phyloP scores from a whole-genome alignment of 805 yeast genomes.

The Zygotorulaspora sp. region DNA sequence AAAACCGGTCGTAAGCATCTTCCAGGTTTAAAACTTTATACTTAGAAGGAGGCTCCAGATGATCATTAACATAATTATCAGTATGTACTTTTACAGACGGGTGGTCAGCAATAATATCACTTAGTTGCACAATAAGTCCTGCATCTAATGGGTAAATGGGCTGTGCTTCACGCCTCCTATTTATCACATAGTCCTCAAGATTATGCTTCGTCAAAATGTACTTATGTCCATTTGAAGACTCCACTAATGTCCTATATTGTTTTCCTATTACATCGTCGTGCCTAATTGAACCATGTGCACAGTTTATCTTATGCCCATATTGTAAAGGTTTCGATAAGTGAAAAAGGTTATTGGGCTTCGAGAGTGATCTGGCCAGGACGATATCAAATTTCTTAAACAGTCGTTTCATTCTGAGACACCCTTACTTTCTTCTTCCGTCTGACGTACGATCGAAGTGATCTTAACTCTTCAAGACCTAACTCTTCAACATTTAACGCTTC shows the following conservation, averaged over 20 bases:
- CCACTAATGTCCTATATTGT: constrained; percentile 35
- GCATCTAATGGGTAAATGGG: constrained; percentile 52
- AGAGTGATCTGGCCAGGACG: constrained; percentile 11
- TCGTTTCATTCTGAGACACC: constrained; percentile 3
- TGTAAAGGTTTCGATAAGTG: constrained; percentile 24
- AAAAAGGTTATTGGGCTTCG: constrained; percentile 13
- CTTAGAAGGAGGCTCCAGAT: constrained; percentile 4
- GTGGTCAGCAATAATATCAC: constrained; percentile 44
- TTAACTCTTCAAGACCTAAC: constrained; percentile 13
- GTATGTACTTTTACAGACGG: constrained; percentile 27
- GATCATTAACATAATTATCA: neutral
- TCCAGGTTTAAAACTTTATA: constrained; percentile 4
- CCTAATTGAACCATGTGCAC: constrained; percentile 25
- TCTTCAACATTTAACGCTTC: constrained; percentile 17
- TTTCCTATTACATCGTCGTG: constrained; percentile 41
- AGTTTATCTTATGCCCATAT: constrained; percentile 18
- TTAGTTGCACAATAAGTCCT: constrained; percentile 41
- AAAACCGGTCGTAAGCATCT: constrained; percentile 7
- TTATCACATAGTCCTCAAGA: constrained; percentile 44
- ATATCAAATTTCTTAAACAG: constrained; percentile 11
- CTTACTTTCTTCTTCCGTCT: constrained; percentile 7
- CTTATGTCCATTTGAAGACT: constrained; percentile 25
- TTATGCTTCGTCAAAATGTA: constrained; percentile 40
- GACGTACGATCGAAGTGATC: constrained; percentile 11
- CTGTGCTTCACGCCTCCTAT: constrained; percentile 43